Evolutionary conservation across 768 basidiomycete genomes (phyloP).

Genomic region (Boletus fagicola): DNA sequence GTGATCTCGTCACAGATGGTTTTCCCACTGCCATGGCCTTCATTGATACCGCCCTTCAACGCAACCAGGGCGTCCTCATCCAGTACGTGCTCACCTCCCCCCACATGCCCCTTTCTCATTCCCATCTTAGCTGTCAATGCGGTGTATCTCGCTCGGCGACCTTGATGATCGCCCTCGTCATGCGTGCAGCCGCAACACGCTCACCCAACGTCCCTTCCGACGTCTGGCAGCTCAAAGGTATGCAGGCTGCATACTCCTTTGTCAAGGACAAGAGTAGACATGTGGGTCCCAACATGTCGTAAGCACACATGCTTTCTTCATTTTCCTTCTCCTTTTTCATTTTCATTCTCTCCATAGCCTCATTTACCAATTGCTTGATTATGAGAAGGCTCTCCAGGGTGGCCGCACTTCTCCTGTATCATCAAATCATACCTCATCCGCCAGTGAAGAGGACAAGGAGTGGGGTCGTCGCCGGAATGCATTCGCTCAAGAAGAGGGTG

Average conservation of each 20-base stretch:
- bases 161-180: constrained; percentile 85
- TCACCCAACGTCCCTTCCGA: constrained; percentile 67
- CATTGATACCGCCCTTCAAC: constrained; percentile 70
- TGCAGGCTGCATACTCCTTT: constrained; percentile 87
- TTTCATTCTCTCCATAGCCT: constrained; percentile 49
- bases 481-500: constrained; percentile 44
- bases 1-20: constrained; percentile 76
- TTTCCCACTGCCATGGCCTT: constrained; percentile 82
- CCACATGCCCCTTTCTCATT: constrained; percentile 14
- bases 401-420: constrained; percentile 46
- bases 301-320: constrained; percentile 40
- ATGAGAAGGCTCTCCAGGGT: constrained; percentile 70
- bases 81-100: constrained; percentile 57
- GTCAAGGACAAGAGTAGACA: constrained; percentile 88
- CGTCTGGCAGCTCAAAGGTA: constrained; percentile 77
- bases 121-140: constrained; percentile 76
- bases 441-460: constrained; percentile 71
- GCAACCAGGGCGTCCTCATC: constrained; percentile 77
- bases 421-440: constrained; percentile 54
- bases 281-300: constrained; percentile 95
- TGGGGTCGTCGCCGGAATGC: constrained; percentile 70
- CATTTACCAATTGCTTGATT: constrained; percentile 92
- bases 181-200: constrained; percentile 81
- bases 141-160: constrained; percentile 92
- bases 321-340: constrained; percentile 23